Conservation (phyloP, 2,329 filamentous ascomycete genomes). For the Penicillium verrucosum region DNA sequence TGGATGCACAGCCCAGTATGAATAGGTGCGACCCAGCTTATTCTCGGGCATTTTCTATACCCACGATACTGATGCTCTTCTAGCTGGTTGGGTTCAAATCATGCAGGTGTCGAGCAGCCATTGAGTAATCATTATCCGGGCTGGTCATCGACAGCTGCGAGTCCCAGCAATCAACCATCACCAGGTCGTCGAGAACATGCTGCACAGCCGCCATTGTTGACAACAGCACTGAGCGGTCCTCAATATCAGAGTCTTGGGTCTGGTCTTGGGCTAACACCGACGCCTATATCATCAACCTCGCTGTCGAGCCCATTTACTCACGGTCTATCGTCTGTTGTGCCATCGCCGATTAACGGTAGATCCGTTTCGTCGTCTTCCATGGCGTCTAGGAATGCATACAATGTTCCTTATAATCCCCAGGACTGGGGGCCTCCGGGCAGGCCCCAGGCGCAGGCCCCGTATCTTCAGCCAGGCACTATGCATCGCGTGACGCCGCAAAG, state of each 20-base stretch:
- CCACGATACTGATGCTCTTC: constrained; percentile 24
- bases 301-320: constrained; percentile 45
- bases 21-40: constrained; percentile 33
- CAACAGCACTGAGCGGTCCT: constrained; percentile 38
- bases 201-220: constrained; percentile 42
- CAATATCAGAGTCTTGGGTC: constrained; percentile 36
- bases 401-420: constrained; percentile 48
- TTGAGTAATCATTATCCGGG: constrained; percentile 28
- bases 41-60: not conserved
- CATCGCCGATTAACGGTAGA: constrained; percentile 35
- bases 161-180: constrained; percentile 34
- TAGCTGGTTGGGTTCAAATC: constrained; percentile 34
- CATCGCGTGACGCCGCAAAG: constrained; percentile 28
- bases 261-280: constrained; percentile 29
- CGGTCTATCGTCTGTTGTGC: constrained; percentile 36
- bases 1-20: constrained; percentile 32
- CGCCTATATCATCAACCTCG: constrained; percentile 44
- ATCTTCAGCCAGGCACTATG: constrained; percentile 30
- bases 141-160: constrained; percentile 32
- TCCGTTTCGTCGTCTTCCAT: constrained; percentile 42
- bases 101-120: constrained; percentile 34
- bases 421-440: constrained; percentile 46
- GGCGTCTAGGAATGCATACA: constrained; percentile 44
- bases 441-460: constrained; percentile 26
- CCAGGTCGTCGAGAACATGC: constrained; percentile 44